Evolutionary conservation across 768 basidiomycete genomes (phyloP).

Genomic region (Fistulinella prunicolor): DNA sequence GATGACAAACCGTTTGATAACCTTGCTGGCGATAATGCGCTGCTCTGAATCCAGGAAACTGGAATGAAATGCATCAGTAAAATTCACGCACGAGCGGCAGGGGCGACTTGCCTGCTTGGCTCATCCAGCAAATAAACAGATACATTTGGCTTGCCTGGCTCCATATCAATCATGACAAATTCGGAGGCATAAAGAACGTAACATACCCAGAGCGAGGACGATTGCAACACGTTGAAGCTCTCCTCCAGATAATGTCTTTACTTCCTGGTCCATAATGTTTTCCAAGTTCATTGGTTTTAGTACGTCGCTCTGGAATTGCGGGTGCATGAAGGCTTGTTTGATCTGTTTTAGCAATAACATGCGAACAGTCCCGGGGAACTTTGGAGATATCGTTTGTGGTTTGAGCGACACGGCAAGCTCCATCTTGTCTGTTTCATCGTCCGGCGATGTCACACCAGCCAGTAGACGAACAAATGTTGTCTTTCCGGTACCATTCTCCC

Average conservation of each 20-base stretch:
- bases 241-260: slow-evolving; percentile 97
- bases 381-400: slow-evolving; percentile 97
- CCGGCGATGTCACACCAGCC: slow-evolving; percentile 83
- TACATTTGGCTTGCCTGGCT: slow-evolving; percentile 67
- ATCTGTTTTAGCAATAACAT: slow-evolving; percentile 93
- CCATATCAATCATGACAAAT: slow-evolving; percentile 7
- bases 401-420: slow-evolving; percentile 89
- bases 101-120: slow-evolving; percentile 63
- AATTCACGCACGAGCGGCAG: background rate
- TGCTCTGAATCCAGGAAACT: slow-evolving; percentile 98
- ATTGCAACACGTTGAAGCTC: slow-evolving; percentile 98
- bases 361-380: slow-evolving; percentile 95
- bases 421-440: slow-evolving; percentile 78
- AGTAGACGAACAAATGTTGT: slow-evolving; percentile 96
- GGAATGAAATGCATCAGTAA: slow-evolving; percentile 4
- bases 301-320: slow-evolving; percentile 99
- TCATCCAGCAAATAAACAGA: slow-evolving; percentile 95
- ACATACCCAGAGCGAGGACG: slow-evolving; percentile 79
- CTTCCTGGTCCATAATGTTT: slow-evolving; percentile 94
- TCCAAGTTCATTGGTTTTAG: slow-evolving; percentile 97
- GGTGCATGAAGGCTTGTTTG: slow-evolving; percentile 95
- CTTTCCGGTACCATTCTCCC: slow-evolving; percentile 99
- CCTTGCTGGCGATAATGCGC: slow-evolving; percentile 96
- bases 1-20: slow-evolving; percentile 81
- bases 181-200: background rate